Conservation (phyloP, 2,329 filamentous ascomycete species). For the Alternaria sp. region DNA sequence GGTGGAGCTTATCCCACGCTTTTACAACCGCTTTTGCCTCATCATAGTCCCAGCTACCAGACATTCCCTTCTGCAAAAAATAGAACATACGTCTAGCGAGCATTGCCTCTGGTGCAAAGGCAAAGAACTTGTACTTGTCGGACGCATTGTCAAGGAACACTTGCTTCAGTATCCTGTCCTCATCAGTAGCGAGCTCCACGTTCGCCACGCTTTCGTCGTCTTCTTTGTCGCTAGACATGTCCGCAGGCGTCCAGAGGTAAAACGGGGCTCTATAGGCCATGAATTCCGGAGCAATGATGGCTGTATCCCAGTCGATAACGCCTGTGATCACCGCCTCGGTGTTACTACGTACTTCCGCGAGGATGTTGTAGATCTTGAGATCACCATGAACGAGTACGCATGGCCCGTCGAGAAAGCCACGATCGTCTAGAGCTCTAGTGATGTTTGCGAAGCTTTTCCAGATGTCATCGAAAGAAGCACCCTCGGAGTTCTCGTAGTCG, state of each 20-base stretch:
- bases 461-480: slow-evolving; percentile 3
- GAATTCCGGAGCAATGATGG: slow-evolving; percentile 40
- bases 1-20: slow-evolving; percentile 14
- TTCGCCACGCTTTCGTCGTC: neutral
- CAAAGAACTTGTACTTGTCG: slow-evolving; percentile 25
- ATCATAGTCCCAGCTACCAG: neutral
- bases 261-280: slow-evolving; percentile 38
- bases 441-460: slow-evolving; percentile 17
- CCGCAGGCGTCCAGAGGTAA: slow-evolving; percentile 36
- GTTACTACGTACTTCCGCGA: slow-evolving; percentile 21
- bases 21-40: slow-evolving; percentile 7
- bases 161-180: slow-evolving; percentile 28
- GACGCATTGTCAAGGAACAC: slow-evolving; percentile 37
- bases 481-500: neutral
- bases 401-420: slow-evolving; percentile 12
- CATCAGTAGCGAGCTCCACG: neutral
- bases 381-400: slow-evolving; percentile 33
- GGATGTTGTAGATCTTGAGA: slow-evolving; percentile 35
- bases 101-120: slow-evolving; percentile 32
- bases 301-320: slow-evolving; percentile 46
- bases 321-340: slow-evolving; percentile 20
- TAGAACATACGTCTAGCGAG: slow-evolving; percentile 19
- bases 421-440: slow-evolving; percentile 11
- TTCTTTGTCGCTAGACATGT: neutral
- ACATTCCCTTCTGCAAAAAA: slow-evolving; percentile 5